These are phyloP conservation scores for Hibiscus tridactylites DNA, from an alignment of 345 rosid species.

Conservation along the genomic window DNA sequence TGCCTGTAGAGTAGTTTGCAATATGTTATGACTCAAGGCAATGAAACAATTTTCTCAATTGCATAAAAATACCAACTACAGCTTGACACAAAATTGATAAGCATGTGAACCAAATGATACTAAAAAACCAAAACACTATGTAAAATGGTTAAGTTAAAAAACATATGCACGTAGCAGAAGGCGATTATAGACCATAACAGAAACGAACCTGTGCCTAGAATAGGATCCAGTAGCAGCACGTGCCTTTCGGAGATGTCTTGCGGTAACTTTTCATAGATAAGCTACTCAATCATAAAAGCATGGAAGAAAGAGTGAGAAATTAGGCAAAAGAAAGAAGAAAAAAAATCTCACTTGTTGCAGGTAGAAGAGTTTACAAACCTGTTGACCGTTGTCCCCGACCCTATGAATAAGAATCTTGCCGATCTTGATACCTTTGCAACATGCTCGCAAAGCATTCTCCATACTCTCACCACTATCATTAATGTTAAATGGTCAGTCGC, in stretches of 20 bases:
- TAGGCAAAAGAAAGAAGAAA: not conserved
- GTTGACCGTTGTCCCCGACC: slow-evolving; percentile 97
- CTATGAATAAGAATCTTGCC: slow-evolving; percentile 96
- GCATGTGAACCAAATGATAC: not conserved
- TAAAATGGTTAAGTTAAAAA: not conserved
- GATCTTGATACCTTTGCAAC: slow-evolving; percentile 95
- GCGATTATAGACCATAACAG: not conserved
- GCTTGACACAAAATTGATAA: not conserved
- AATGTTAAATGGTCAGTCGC: slow-evolving; percentile 8
- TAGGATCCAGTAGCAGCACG: slow-evolving; percentile 87
- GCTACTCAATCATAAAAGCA: slow-evolving; percentile 34
- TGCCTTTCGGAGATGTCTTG: slow-evolving; percentile 87
- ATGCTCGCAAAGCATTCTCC: slow-evolving; percentile 98
- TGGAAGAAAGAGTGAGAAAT: slow-evolving; percentile 10
- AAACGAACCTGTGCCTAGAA: slow-evolving; percentile 80
- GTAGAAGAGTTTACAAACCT: slow-evolving; percentile 35
- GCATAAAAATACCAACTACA: not conserved
- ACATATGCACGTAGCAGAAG: not conserved
- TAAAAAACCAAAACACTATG: not conserved
- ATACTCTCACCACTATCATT: slow-evolving; percentile 87
- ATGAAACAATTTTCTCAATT: too few species aligned
- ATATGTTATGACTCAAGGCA: not conserved
- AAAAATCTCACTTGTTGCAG: not conserved
- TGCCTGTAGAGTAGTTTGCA: slow-evolving; percentile 41
- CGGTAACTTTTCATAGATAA: slow-evolving; percentile 89